A percentile compares a stretch with the other conserved stretches of the same genome.
Conservation (phyloP, 352 stramenopile species). For the Thraustochytrium striatum region DNA sequence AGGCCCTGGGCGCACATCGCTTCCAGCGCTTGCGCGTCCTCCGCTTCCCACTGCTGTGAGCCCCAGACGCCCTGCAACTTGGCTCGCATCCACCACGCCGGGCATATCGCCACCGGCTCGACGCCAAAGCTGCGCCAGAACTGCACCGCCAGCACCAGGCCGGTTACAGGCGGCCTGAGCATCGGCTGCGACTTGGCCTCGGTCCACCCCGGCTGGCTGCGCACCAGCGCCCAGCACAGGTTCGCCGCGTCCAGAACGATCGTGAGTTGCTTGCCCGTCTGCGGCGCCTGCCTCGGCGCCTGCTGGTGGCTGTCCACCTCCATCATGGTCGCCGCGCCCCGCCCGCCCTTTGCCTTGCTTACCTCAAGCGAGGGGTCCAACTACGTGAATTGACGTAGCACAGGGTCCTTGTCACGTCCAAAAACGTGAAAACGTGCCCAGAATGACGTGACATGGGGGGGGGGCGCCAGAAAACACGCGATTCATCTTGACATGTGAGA, state of each 20-base stretch:
- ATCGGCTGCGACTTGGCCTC: not conserved
- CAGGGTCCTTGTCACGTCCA: too few species aligned
- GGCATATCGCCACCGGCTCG: slow-evolving; percentile 32
- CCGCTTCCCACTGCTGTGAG: not conserved
- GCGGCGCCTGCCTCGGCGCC: not conserved
- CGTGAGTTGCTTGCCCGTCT: not conserved
- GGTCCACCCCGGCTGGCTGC: slow-evolving; percentile 20
- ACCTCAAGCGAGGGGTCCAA: too few species aligned
- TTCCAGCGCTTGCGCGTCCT: slow-evolving; percentile 10
- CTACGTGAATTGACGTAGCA: too few species aligned
- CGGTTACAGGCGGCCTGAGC: not conserved
- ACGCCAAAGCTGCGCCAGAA: slow-evolving; percentile 33
- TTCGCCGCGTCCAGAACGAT: slow-evolving; percentile 41
- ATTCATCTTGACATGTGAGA: too few species aligned
- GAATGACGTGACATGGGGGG: too few species aligned
- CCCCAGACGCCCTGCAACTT: slow-evolving; percentile 26
- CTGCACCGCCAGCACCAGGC: slow-evolving; percentile 3
- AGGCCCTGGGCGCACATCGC: not conserved
- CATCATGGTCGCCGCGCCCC: too few species aligned
- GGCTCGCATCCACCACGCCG: slow-evolving; percentile 13
- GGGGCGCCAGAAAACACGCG: too few species aligned
- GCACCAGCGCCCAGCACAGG: slow-evolving; percentile 33
- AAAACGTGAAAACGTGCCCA: too few species aligned
- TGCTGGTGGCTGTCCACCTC: too few species aligned
- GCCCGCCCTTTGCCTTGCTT: too few species aligned